Base-by-base conservation (phyloP, 352 stramenopile genomes). In the Phytophthora cactorum region DNA sequence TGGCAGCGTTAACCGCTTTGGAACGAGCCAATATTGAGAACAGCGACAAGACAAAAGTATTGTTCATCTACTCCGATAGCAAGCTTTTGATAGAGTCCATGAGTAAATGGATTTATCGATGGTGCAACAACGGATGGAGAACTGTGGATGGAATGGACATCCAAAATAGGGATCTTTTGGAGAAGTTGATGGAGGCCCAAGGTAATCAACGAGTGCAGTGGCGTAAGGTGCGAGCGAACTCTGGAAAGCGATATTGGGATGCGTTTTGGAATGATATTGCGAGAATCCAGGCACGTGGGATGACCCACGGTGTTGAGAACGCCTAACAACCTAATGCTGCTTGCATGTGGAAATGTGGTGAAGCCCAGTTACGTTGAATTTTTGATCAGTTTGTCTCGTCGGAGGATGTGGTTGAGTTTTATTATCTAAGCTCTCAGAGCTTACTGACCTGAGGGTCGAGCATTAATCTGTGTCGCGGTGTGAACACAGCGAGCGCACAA, bases 401-500 rank as follows among this genome's bases (percentile, higher is more conserved):
- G 22, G 22, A 22, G 22, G 22, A 22, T 22, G 22, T 22, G 22
- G 22, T 22, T 22, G 22, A 22, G 22, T 22, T 22, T 22, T 22
- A 22, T 22, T 22, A 22, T 22, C 22, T 22, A 22, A 22, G 22
- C 22, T 22, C 22, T 22, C 22, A 22, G 22, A 22, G 22, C 22
- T 22, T 22, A 22, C 22, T 22, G 22, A 22, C 22, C 1, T 22
- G 22, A 22, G 22, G 22, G 47, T 28, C 61, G 55, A n/a, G 74
- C 60, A 34, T 74, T 79, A 32, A 53, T 69, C 12, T 79, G 74
- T 15, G 63, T 66, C 17, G 71, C 65, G 3, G 67, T 73, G 46
- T 75, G 61, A 1, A 75, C 65, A 38, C 73, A 80, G 2, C 69
- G 60, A 7, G 65, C 75, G 36, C 73, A 80, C 57, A 76, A 61